Evolutionary conservation across 2,329 filamentous ascomycete genomes (phyloP), one percentile per base, ranked within the genome.

Genomic region (Verticillium zaregamsianum): DNA sequence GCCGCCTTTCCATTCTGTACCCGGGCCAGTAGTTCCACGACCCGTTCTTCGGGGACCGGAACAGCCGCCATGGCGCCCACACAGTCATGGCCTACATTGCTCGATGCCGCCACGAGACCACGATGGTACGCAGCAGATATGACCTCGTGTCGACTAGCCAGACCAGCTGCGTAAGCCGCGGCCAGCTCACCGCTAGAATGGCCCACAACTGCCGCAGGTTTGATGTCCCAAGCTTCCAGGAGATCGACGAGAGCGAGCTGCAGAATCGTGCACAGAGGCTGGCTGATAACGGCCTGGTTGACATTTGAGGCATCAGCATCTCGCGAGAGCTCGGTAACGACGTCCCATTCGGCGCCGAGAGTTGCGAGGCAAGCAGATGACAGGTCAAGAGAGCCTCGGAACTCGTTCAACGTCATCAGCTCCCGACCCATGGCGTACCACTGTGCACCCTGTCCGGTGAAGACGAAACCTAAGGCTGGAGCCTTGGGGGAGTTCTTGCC

Each of bases 251-350:
- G 65, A 2, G 68, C 78, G 1, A 82, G 62, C 61, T 82, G 80
- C 0, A 82, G 23, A 0, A 77, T 77, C 0, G 78, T 80, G 37
- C 73, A 80, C 0, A 77, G 49, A 0, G 80, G 73, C 59, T 82
- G 79, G 11, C 70, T 71, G 15, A 33, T 55, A 14, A 52, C 56
- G 2, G 62, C 57, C 3, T 15, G 1, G 20, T 40, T 28, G 31
- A 65, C 25, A 2, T 59, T 57, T 17, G 56, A 59, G 0, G 23
- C n/a, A 5, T 52, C 65, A 2, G 69, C 72, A 59, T 76, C 37
- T 39, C 60, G 59, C 2, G 52, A 40, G 5, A 63, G 57, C 39
- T 58, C 57, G 11, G 14, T 25, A 17, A 58, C n/a, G 14, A 57
- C 15, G 20, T 37, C 32, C 57, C 57, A 58, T 15, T 45, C 20